Evolutionary conservation across 305 asterid genomes (phyloP), one percentile per base, ranked within the genome.

Genomic region (Fraxinus angustifolia): DNA sequence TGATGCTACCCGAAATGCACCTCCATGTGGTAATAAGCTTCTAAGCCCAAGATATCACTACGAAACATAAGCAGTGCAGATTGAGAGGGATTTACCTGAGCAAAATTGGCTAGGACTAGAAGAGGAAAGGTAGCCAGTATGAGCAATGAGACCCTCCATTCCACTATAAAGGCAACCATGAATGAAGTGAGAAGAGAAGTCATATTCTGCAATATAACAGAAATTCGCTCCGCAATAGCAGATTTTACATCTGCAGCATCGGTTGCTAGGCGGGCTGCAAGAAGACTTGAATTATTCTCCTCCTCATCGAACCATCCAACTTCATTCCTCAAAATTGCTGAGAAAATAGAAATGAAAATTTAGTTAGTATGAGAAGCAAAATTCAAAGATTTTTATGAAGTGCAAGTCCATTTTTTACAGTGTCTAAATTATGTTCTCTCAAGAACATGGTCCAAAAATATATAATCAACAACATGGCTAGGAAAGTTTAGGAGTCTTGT

Each of bases 241-340:
- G 99, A 91, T 86, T 96, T 96, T 12, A 94, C 98, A 26, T 96
- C 99, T 0, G 98, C 98, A 0, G 99, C 99, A 42, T 96, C 98
- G 0, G 98, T 92, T 4, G 99, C 97, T 33, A 96, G 83, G 16
- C 98, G 97, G 30, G 97, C 91, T 30, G 98, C 97, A 7, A 96
- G 90, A 28, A 96, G 87, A 89, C 95, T 91, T 62, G 99, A 96
- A 83, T 94, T 96, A 87, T 96, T 91, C 87, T 96, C 99, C 85
- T 96, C 99, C 88, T 94, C 99, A 2, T 96, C 99, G 76, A 96
- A 96, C 97, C 98, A 96, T 65, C 98, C 98, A 4, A 96, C 98
- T 87, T 96, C 99, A 73, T 96, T 96, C 89, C 97, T 90, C 85
- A 96, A 80, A 78, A 96, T 94, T 10, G 98, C 98, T 96, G 90